Conservation (phyloP, 164 flowering plant genomes). For the Dillenia suffruticosa region DNA sequence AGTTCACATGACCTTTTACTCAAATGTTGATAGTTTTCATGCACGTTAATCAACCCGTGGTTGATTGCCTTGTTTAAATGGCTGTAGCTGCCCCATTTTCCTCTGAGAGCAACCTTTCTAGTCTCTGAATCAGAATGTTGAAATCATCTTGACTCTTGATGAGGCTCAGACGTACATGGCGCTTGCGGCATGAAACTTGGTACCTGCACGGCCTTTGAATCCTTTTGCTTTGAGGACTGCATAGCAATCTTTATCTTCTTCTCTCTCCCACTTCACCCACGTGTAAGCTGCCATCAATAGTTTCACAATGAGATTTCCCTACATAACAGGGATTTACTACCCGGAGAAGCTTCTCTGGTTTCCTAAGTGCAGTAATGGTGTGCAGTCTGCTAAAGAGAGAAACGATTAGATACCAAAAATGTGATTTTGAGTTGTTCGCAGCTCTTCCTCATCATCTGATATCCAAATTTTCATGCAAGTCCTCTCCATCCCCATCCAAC, state of each 20-base stretch:
- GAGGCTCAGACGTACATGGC: slow-evolving; percentile 55
- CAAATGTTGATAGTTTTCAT: neutral
- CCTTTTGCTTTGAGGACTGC: slow-evolving; percentile 39
- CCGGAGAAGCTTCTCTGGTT: slow-evolving; percentile 54
- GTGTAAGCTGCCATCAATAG: slow-evolving; percentile 51
- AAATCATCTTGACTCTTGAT: slow-evolving; percentile 42
- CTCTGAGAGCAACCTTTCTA: slow-evolving; percentile 22
- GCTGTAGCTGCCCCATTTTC: slow-evolving; percentile 16
- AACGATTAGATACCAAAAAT: slow-evolving; percentile 32
- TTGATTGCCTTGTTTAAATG: slow-evolving; percentile 12
- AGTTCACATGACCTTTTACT: neutral
- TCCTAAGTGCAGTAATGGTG: slow-evolving; percentile 39
- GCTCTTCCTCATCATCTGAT: slow-evolving; percentile 31
- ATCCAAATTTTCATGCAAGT: slow-evolving; percentile 43
- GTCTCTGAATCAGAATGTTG: slow-evolving; percentile 21
- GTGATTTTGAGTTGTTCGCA: slow-evolving; percentile 43
- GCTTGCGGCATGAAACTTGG: slow-evolving; percentile 25
- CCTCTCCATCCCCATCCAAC: slow-evolving; percentile 26
- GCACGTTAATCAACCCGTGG: neutral
- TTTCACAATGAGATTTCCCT: too few species aligned
- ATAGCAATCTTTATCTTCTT: slow-evolving; percentile 50
- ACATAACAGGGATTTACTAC: slow-evolving; percentile 13
- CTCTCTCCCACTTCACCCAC: slow-evolving; percentile 67
- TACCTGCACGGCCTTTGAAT: slow-evolving; percentile 49
- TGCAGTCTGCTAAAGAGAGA: slow-evolving; percentile 41